phyloP scores from a whole-genome alignment of 108 stramenopile species.

The Pseudonitzschia multiseries region DNA sequence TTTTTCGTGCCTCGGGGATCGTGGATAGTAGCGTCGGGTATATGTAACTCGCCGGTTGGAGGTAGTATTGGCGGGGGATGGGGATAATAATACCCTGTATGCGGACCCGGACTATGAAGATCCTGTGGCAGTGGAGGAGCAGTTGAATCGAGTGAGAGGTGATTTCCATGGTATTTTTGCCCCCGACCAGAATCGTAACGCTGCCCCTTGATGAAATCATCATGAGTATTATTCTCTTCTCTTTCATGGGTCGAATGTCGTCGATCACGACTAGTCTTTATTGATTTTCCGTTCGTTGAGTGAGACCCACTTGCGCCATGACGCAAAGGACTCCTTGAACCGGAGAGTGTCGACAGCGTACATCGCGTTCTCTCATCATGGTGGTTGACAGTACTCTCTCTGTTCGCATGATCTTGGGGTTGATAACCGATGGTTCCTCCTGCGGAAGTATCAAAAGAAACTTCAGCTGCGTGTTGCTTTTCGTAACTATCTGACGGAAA shows the following conservation, averaged over 20 bases:
- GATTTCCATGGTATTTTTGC: neutral
- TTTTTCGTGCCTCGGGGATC: neutral
- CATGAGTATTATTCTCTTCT: neutral
- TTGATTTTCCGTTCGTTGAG: too few relatives aligned
- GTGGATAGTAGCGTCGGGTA: neutral
- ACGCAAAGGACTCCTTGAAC: neutral
- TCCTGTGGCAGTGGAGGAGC: slow-evolving; percentile 7
- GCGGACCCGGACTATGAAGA: slow-evolving; percentile 8
- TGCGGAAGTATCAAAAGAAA: slow-evolving; percentile 3
- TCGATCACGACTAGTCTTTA: neutral
- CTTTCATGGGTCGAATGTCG: neutral
- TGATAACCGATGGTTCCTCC: neutral
- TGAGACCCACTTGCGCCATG: neutral
- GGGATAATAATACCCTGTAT: neutral
- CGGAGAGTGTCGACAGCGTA: neutral
- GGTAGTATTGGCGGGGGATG: neutral
- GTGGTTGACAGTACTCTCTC: neutral
- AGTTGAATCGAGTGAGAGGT: neutral
- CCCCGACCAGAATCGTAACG: neutral
- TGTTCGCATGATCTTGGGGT: neutral
- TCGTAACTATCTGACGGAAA: neutral
- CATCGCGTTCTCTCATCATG: neutral
- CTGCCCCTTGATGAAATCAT: neutral
- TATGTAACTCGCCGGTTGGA: neutral
- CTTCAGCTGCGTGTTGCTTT: neutral